Evolutionary conservation across 2,329 filamentous ascomycete genomes (phyloP).

Genomic region (Pestalotiopsis sp.): DNA sequence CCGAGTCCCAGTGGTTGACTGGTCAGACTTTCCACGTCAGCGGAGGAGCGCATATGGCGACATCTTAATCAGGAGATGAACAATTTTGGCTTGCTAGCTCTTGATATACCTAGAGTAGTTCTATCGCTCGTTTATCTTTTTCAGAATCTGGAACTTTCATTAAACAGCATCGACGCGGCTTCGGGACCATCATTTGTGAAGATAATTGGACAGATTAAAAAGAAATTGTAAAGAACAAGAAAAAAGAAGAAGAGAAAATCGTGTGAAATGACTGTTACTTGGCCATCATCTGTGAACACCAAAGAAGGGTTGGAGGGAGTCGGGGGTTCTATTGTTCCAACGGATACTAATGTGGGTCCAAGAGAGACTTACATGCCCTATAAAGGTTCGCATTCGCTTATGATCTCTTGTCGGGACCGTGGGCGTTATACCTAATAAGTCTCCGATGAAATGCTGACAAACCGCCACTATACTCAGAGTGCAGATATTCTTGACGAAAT

Average conservation of each 20-base stretch:
- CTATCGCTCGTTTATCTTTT: too few species aligned
- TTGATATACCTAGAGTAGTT: too few species aligned
- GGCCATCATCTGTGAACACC: background rate
- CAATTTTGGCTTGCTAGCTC: background rate
- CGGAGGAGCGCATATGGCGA: constrained; percentile 19
- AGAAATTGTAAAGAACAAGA: too few species aligned
- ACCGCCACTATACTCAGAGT: background rate
- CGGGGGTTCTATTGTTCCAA: background rate
- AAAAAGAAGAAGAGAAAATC: too few species aligned
- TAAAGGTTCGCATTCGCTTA: background rate
- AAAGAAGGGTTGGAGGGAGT: background rate
- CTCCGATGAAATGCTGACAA: background rate
- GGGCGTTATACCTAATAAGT: background rate
- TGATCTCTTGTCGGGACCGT: background rate
- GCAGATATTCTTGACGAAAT: background rate
- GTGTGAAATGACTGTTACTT: background rate
- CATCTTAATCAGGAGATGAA: background rate
- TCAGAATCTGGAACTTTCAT: too few species aligned
- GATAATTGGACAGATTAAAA: too few species aligned
- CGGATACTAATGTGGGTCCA: background rate
- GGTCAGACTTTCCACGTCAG: constrained; percentile 21
- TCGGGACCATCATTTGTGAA: too few species aligned
- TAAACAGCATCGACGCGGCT: too few species aligned
- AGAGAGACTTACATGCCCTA: background rate
- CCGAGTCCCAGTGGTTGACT: constrained; percentile 20